Conservation (phyloP, 139 green algal genomes). For the Chlamydomonas asymmetrica region DNA sequence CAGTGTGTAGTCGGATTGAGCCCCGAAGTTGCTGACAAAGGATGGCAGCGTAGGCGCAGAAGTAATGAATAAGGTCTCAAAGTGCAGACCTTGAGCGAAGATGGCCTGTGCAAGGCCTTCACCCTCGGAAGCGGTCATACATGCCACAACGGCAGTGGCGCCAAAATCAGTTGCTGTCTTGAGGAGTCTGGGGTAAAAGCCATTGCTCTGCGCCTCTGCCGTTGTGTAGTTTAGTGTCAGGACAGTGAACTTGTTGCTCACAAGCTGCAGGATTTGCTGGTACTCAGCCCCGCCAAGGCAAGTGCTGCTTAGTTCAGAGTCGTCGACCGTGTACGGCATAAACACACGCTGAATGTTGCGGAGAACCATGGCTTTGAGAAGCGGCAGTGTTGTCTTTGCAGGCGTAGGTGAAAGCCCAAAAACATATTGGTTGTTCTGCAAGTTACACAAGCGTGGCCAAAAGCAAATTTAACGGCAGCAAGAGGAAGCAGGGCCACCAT, state of each 20-base stretch:
- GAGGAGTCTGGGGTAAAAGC: neutral
- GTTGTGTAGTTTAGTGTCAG: neutral
- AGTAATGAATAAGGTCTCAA: neutral
- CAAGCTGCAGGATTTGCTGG: conserved; percentile 4
- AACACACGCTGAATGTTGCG: neutral
- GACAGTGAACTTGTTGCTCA: neutral
- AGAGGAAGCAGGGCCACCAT: no score
- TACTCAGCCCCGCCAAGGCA: neutral
- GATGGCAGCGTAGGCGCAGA: neutral
- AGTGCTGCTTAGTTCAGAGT: neutral
- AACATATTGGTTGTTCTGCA: no score
- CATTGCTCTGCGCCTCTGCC: neutral
- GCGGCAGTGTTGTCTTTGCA: no score
- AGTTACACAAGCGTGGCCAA: no score
- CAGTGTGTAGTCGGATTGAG: neutral
- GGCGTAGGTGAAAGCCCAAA: no score
- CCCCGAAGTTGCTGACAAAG: neutral
- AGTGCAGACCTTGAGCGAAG: neutral
- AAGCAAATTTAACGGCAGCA: no score
- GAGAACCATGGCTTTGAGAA: conserved; percentile 14
- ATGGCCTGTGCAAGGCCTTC: neutral
- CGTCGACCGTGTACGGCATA: neutral
- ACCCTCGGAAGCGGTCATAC: neutral
- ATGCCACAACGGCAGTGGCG: neutral
- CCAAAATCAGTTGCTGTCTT: neutral